Evolutionary conservation across 1,284 basidiomycete genomes (phyloP).

Genomic region (Trichosporon ovoides): DNA sequence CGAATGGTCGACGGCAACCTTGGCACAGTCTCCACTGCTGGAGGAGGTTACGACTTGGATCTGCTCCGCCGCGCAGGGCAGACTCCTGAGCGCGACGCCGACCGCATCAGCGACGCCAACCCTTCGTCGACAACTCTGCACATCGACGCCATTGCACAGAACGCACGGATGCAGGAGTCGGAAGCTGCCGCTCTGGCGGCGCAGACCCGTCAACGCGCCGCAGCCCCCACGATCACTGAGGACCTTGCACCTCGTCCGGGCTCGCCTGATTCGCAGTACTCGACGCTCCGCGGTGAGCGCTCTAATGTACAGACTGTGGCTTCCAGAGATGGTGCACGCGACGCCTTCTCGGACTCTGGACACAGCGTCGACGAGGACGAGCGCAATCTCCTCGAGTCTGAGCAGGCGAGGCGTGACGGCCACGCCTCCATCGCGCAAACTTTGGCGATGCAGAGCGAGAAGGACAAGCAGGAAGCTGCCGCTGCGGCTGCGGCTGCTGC

Average conservation of each 20-base stretch:
- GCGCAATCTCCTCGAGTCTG: slow-evolving; percentile 17
- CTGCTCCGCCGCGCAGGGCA: background rate
- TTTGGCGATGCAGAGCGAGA: slow-evolving; percentile 33
- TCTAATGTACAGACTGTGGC: background rate
- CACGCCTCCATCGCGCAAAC: slow-evolving; percentile 26
- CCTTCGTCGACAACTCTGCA: slow-evolving; percentile 38
- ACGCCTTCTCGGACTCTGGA: slow-evolving; percentile 14
- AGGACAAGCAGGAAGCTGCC: slow-evolving; percentile 3
- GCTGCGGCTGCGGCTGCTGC: background rate
- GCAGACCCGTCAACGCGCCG: background rate
- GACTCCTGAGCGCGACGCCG: background rate
- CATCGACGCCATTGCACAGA: slow-evolving; percentile 33
- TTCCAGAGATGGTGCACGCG: background rate
- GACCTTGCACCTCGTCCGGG: slow-evolving; percentile 11
- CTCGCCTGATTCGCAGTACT: slow-evolving; percentile 13
- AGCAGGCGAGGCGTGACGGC: slow-evolving; percentile 35
- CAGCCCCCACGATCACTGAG: slow-evolving; percentile 22
- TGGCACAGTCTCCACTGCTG: background rate
- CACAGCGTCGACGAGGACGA: slow-evolving; percentile 27
- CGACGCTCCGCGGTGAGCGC: background rate
- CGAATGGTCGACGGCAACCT: background rate
- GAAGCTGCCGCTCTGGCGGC: slow-evolving; percentile 2
- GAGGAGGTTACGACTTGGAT: background rate
- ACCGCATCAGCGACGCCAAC: background rate
- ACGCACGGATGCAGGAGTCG: slow-evolving; percentile 27